A percentile compares a stretch with the other conserved stretches of the same genome.
These are phyloP conservation scores for Vigna mungo DNA, from an alignment of 306 rosid species.

Conservation along the genomic window DNA sequence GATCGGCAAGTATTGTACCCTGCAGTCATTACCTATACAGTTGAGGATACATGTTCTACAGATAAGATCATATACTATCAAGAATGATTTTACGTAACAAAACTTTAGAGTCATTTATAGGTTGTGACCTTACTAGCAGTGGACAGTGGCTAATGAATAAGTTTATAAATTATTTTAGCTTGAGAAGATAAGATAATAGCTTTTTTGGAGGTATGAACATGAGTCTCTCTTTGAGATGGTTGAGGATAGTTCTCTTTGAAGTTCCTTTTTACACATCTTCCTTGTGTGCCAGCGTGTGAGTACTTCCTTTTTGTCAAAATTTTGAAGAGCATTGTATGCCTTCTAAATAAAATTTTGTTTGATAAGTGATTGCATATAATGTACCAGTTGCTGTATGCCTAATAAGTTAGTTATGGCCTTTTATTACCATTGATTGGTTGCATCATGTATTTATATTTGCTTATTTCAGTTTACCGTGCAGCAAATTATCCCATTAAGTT, in stretches of 20 bases:
- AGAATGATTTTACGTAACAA: not conserved
- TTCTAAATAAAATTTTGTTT: constrained; percentile 2
- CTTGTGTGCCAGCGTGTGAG: constrained; percentile 6
- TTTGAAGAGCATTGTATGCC: not conserved
- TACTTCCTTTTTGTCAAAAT: constrained; percentile 6
- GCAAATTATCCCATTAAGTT: constrained; percentile 14
- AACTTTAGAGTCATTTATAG: constrained; percentile 13
- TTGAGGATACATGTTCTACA: not conserved
- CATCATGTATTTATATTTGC: not conserved
- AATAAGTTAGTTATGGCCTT: not conserved
- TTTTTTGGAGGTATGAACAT: not conserved
- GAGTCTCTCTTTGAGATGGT: not conserved
- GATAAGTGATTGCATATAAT: not conserved
- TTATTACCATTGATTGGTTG: not conserved
- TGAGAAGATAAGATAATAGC: constrained; percentile 18
- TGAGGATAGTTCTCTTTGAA: not conserved
- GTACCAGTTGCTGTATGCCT: not conserved
- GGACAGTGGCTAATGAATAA: not conserved
- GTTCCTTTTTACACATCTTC: not conserved
- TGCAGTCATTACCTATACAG: not conserved
- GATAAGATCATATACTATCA: not conserved
- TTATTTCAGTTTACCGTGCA: not conserved
- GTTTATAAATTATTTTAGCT: constrained; percentile 29
- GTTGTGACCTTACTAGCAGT: not conserved
- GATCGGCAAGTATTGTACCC: not conserved